Evolutionary conservation across 2,329 filamentous ascomycete species (phyloP), one percentile per base, ranked within the genome.

Genomic region (Byssochlamys sp.): DNA sequence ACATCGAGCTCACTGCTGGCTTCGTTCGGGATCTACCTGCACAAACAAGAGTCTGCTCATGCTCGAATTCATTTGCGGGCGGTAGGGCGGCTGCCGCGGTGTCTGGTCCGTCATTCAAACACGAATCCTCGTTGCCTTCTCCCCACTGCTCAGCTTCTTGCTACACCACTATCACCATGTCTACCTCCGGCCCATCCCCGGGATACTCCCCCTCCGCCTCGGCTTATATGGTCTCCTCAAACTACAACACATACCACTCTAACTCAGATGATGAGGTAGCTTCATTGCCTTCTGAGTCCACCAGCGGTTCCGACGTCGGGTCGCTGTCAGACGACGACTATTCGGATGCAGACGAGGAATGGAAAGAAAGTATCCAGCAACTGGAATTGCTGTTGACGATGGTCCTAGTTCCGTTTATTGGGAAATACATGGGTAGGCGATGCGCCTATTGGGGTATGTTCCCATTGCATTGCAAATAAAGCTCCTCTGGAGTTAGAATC

Each of bases 281-380:
- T 25, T 77, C 75, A 1, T 67, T 78, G 19, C 76, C 76, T 1
- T 74, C 71, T 10, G 71, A 73, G 61, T 69, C 72, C 19, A 71
- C 72, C 5, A 66, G 66, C 3, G 66, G 67, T 4, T 77, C 75
- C 3, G 71, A 73, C 28, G 60, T 72, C 3, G 74, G 75, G 26
- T 72, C 73, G 10, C 76, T 80, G 26, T 78, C 80, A 3, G 78
- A 80, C 57, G 73, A 71, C 53, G 77, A 75, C 45, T 80, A 87
- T 59, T 90, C 88, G 45, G 92, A 97, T 70, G 94, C 94, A 9
- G 92, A 99, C 74, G 83, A 84, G 60, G 92, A 99, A 76, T 99
- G 94, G 94, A 88, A 92, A 67, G 89, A 91, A 67, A 95, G 89
- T 67, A 77, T 99, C 61, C 90, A 96, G 74, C 94, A 99, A 76